These are phyloP conservation scores for Elsinoe batatas DNA, from an alignment of 2,329 filamentous ascomycete genomes.

Conservation along the genomic window DNA sequence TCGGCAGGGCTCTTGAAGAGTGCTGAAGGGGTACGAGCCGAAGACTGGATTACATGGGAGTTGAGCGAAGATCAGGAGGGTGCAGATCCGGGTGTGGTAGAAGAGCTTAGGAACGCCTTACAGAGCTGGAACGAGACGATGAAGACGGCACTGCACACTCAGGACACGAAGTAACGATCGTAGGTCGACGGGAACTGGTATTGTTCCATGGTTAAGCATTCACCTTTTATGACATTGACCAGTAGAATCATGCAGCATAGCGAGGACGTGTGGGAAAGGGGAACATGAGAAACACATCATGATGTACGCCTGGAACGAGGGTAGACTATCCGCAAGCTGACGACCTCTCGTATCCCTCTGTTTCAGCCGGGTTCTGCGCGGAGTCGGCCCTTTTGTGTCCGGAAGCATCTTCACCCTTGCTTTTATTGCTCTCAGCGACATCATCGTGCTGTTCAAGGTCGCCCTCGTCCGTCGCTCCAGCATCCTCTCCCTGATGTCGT, in stretches of 20 bases:
- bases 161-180: neutral
- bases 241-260: too few relatives aligned
- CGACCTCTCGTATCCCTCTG: too few relatives aligned
- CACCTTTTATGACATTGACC: too few relatives aligned
- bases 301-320: neutral
- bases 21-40: neutral
- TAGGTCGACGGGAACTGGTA: too few relatives aligned
- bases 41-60: neutral
- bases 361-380: neutral
- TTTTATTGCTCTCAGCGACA: too few relatives aligned
- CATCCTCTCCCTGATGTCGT: too few relatives aligned
- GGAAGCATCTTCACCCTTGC: neutral
- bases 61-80: neutral
- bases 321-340: neutral
- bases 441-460: neutral
- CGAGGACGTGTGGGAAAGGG: too few relatives aligned
- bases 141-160: neutral
- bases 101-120: neutral
- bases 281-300: neutral
- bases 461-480: neutral
- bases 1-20: neutral
- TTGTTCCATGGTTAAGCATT: too few relatives aligned
- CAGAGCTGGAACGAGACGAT: neutral
- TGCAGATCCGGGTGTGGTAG: neutral
- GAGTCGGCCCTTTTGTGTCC: neutral